These are phyloP conservation scores for Sphaerosporella brunnea DNA, from an alignment of 495 filamentous ascomycete species.

Conservation along the genomic window DNA sequence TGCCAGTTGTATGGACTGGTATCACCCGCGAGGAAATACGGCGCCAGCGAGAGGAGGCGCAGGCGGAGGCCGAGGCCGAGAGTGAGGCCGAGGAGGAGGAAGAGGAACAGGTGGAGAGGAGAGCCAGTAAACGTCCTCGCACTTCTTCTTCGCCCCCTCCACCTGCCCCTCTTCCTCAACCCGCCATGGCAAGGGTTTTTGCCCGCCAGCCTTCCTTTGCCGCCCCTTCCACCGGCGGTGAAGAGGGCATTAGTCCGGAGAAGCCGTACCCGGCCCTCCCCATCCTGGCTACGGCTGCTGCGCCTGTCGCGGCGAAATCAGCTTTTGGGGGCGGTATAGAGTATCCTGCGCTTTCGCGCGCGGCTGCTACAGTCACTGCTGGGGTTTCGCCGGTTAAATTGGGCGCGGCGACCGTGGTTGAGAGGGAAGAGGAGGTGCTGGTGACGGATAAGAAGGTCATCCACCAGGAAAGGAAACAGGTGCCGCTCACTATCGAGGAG, in stretches of 20 bases:
- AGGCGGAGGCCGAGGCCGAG: neutral
- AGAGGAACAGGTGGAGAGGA: neutral
- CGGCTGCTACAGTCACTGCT: neutral
- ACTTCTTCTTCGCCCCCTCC: neutral
- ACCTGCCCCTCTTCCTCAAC: neutral
- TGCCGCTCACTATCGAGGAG: neutral
- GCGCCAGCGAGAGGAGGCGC: neutral
- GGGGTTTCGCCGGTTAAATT: neutral
- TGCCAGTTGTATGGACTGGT: conserved; percentile 23
- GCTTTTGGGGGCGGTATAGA: neutral
- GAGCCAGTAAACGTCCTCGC: neutral
- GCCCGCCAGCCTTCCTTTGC: neutral
- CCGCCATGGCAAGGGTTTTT: neutral
- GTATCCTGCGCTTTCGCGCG: neutral
- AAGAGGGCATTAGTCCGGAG: too few relatives aligned
- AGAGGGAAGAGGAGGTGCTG: neutral
- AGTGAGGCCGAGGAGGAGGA: neutral
- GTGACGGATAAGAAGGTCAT: neutral
- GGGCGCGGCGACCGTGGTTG: neutral
- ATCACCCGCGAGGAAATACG: neutral
- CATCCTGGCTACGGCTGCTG: neutral
- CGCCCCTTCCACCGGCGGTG: too few relatives aligned
- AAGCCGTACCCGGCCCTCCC: neutral
- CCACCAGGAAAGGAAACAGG: too few relatives aligned
- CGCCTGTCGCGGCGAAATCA: neutral